phyloP scores from a whole-genome alignment of 2,329 filamentous ascomycete species.

The Alternaria brassicicola region DNA sequence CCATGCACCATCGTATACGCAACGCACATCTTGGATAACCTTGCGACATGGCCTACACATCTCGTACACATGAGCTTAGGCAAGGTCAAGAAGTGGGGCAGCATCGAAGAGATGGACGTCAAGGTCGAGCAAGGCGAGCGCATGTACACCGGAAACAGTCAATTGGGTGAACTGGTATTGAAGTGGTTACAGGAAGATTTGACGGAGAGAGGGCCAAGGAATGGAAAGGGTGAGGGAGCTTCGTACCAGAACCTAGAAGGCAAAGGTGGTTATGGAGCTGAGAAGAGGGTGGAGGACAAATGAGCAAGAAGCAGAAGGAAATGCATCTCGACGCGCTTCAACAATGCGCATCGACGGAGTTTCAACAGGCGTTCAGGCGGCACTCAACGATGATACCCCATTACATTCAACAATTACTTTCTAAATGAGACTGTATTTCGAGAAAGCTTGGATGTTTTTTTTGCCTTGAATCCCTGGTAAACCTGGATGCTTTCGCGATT shows the following conservation, averaged over 20 bases:
- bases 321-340: slow-evolving; percentile 28
- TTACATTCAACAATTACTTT: slow-evolving; percentile 11
- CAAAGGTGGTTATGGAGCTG: slow-evolving; percentile 68
- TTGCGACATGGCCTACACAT: slow-evolving; percentile 93
- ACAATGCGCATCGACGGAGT: slow-evolving; percentile 25
- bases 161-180: slow-evolving; percentile 84
- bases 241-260: slow-evolving; percentile 66
- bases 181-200: slow-evolving; percentile 86
- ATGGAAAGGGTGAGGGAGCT: slow-evolving; percentile 66
- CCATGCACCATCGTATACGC: slow-evolving; percentile 95
- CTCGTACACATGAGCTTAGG: slow-evolving; percentile 95
- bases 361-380: slow-evolving; percentile 35
- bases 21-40: slow-evolving; percentile 94
- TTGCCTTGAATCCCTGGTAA: neutral
- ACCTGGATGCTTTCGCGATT: neutral
- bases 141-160: slow-evolving; percentile 72
- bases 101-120: slow-evolving; percentile 65
- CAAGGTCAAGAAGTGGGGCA: slow-evolving; percentile 83
- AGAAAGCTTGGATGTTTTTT: neutral
- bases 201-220: slow-evolving; percentile 76
- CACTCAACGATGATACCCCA: slow-evolving; percentile 48
- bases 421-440: neutral
- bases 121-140: slow-evolving; percentile 51
- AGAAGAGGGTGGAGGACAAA: slow-evolving; percentile 50
- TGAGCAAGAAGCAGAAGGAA: neutral